Percentiles rank a stretch among this genome's conserved stretches.
Conservation (phyloP, 1,284 basidiomycete species). For the Papiliotrema nemorosa region DNA sequence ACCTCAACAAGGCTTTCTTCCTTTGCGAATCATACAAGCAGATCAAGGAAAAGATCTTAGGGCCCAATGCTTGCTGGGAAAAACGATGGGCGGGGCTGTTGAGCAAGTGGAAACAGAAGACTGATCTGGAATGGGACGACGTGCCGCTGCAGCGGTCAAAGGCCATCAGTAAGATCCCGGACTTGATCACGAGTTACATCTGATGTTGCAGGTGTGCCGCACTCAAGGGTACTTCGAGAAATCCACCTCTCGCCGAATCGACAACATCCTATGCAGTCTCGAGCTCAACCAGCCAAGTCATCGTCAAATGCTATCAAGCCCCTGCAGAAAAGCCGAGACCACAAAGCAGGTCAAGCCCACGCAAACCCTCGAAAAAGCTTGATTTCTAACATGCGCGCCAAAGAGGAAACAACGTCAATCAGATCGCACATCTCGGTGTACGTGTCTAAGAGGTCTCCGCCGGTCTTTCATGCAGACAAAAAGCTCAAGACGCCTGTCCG, state of each 20-base stretch:
- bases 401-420: too few species aligned
- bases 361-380: background rate
- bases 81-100: conserved; percentile 41
- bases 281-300: background rate
- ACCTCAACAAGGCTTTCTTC: conserved; percentile 24
- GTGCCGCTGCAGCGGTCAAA: conserved; percentile 2
- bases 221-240: conserved; percentile 10
- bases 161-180: background rate
- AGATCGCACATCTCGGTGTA: too few species aligned
- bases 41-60: conserved; percentile 25
- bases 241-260: conserved; percentile 30
- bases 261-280: background rate
- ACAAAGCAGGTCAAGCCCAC: background rate
- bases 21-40: conserved; percentile 30
- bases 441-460: too few species aligned
- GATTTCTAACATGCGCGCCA: background rate
- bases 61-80: conserved; percentile 38
- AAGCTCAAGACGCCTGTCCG: conserved; percentile 2
- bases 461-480: background rate
- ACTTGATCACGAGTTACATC: too few species aligned
- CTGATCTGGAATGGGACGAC: conserved; percentile 38
- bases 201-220: too few species aligned
- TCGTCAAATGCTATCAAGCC: background rate
- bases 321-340: background rate
- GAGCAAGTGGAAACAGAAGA: conserved; percentile 23